Evolutionary conservation across 2,329 filamentous ascomycete species (phyloP).

Genomic region (Metarhizium robertsii): DNA sequence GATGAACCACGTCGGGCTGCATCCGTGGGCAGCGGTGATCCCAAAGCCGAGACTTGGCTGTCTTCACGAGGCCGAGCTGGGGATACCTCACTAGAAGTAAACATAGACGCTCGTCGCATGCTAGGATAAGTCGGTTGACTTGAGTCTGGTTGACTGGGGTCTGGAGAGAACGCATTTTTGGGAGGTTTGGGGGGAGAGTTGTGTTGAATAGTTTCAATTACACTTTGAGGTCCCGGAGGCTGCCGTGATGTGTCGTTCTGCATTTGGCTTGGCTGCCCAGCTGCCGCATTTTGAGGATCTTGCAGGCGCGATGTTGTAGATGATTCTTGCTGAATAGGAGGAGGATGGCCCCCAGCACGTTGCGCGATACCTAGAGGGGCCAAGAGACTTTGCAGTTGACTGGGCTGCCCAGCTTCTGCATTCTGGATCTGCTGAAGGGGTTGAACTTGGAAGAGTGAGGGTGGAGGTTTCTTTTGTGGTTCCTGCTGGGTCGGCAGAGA

Average conservation of each 20-base stretch:
- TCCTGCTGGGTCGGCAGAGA: not conserved
- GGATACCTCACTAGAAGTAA: constrained; percentile 7
- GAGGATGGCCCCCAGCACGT: too few species aligned
- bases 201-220: not conserved
- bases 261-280: too few species aligned
- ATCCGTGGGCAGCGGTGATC: constrained; percentile 10
- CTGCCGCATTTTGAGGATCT: too few species aligned
- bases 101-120: constrained; percentile 4
- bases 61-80: constrained; percentile 8
- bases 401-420: not conserved
- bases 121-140: not conserved
- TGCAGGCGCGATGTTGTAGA: too few species aligned
- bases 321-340: too few species aligned
- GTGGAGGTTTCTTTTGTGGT: not conserved
- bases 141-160: not conserved
- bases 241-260: not conserved
- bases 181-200: not conserved
- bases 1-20: constrained; percentile 7
- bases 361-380: too few species aligned
- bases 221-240: constrained; percentile 6
- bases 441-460: not conserved
- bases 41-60: constrained; percentile 9
- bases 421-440: not conserved
- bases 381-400: too few species aligned
- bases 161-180: not conserved